Evolutionary conservation across 2,329 filamentous ascomycete species (phyloP).

Genomic region (Teratosphaeria gauchensis): DNA sequence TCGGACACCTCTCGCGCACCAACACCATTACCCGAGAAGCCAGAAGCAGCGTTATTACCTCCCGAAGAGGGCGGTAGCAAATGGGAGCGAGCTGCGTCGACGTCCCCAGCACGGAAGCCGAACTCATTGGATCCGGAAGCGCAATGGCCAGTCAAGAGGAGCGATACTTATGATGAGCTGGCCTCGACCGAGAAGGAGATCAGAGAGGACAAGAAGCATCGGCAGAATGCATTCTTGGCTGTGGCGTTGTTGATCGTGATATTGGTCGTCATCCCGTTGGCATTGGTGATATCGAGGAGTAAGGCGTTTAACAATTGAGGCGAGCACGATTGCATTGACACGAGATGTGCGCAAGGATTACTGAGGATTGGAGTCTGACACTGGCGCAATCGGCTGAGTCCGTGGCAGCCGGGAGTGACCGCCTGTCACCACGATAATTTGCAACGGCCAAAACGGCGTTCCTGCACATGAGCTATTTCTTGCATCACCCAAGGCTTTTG

Average conservation of each 20-base stretch:
- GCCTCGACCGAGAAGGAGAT: neutral
- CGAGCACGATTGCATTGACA: neutral
- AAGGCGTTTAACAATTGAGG: neutral
- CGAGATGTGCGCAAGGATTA: neutral
- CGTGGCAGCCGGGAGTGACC: too few relatives aligned
- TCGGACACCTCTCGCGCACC: neutral
- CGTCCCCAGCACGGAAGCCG: neutral
- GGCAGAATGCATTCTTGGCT: neutral
- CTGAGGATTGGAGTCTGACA: too few relatives aligned
- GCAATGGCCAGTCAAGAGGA: neutral
- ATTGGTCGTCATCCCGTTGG: neutral
- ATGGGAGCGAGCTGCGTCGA: neutral
- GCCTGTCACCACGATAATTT: neutral
- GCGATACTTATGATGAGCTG: neutral
- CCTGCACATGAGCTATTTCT: neutral
- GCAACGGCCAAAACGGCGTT: neutral
- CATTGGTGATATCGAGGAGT: neutral
- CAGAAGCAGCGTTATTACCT: neutral
- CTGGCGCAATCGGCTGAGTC: too few relatives aligned
- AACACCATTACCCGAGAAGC: neutral
- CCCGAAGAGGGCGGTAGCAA: neutral
- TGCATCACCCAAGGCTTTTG: neutral
- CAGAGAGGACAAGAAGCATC: neutral
- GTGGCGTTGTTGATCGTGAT: neutral
- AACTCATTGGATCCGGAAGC: neutral